These are phyloP conservation scores for Xenosphaeropsis pyriputrescens DNA, from an alignment of 2,329 filamentous ascomycete genomes.

Conservation along the genomic window DNA sequence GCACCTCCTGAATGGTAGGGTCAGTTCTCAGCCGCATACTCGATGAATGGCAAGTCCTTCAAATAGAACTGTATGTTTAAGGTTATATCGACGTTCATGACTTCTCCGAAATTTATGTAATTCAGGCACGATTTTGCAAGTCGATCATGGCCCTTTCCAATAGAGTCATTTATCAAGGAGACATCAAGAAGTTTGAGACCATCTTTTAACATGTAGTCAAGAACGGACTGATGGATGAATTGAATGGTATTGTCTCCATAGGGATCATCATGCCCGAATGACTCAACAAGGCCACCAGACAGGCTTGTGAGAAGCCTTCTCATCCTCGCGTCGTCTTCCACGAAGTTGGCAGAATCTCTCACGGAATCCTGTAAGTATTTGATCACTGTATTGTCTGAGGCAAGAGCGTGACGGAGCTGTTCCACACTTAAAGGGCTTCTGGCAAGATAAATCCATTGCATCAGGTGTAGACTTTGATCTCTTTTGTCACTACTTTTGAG, in stretches of 20 bases:
- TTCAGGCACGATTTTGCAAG: constrained; percentile 26
- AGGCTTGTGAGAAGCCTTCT: too few species aligned
- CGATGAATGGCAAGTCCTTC: background rate
- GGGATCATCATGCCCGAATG: background rate
- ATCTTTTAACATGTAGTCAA: constrained; percentile 21
- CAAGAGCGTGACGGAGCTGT: constrained; percentile 1
- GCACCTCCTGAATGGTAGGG: constrained; percentile 2
- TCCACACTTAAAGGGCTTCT: constrained; percentile 15
- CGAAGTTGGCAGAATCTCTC: too few species aligned
- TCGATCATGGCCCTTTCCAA: constrained; percentile 17
- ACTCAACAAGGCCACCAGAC: too few species aligned
- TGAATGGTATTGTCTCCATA: constrained; percentile 11
- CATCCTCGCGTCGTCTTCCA: too few species aligned
- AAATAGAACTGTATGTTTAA: background rate
- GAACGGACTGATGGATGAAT: constrained; percentile 20
- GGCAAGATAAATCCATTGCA: constrained; percentile 13
- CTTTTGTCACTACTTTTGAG: too few species aligned
- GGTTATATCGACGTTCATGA: background rate
- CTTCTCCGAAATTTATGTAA: constrained; percentile 18
- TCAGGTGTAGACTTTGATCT: too few species aligned
- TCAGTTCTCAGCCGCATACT: background rate
- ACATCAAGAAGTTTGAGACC: constrained; percentile 18
- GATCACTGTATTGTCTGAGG: background rate
- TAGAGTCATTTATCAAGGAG: constrained; percentile 18
- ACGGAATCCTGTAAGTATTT: too few species aligned